phyloP scores from a whole-genome alignment of 371 early-diverging fungal species.

The Apophysomyces elegans region DNA sequence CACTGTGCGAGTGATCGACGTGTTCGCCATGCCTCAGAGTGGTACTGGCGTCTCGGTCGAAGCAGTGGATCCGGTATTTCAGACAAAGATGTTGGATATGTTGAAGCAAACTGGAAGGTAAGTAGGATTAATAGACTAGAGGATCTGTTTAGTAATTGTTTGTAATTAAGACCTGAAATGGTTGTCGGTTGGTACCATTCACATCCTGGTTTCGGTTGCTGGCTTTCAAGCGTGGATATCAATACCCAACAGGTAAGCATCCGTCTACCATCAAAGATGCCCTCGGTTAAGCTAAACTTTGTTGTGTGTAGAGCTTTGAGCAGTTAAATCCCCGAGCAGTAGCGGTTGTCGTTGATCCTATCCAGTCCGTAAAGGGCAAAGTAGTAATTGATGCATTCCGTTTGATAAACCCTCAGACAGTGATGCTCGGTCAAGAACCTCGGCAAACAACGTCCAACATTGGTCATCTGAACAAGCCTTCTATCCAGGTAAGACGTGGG shows the following conservation, averaged over 20 bases:
- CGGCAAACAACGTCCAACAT: conserved; percentile 99
- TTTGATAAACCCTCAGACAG: conserved; percentile 90
- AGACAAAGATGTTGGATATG: conserved; percentile 99
- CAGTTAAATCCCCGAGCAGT: conserved; percentile 96
- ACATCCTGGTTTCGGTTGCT: conserved; percentile 99
- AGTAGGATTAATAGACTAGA: background rate
- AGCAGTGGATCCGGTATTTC: conserved; percentile 99
- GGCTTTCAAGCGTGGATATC: conserved; percentile 99
- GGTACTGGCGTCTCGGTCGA: conserved; percentile 99
- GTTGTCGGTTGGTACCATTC: conserved; percentile 99
- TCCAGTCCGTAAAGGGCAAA: conserved; percentile 99
- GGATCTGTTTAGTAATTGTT: background rate
- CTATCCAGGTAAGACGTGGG: conserved; percentile 78
- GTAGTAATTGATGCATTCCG: conserved; percentile 99
- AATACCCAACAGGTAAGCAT: conserved; percentile 95
- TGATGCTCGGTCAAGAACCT: conserved; percentile 95
- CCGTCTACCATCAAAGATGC: background rate
- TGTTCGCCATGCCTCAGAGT: conserved; percentile 99
- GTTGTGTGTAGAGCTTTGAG: conserved; percentile 83
- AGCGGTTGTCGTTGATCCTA: conserved; percentile 99
- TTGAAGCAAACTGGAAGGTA: conserved; percentile 98
- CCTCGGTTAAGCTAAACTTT: too few relatives aligned
- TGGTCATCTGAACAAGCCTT: conserved; percentile 99
- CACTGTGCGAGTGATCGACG: conserved; percentile 99
- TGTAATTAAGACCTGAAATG: conserved; percentile 86